Conservation (phyloP, 2,329 filamentous ascomycete species). For the Chalara sp. region DNA sequence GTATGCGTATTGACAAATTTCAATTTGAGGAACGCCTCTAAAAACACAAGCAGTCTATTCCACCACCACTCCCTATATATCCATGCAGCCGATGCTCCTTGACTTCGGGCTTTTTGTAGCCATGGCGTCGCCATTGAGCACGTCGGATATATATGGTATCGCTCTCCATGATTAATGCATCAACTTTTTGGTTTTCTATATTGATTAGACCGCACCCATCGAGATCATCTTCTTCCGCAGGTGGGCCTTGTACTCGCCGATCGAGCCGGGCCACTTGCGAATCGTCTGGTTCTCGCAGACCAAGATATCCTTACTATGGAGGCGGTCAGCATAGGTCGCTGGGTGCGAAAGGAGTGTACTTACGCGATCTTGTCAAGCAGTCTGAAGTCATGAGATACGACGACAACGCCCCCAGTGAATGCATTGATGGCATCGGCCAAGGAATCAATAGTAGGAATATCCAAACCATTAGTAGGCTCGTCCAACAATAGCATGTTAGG, state of each 20-base stretch:
- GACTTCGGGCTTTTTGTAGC: too few species aligned
- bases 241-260: constrained; percentile 96
- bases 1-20: too few species aligned
- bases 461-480: constrained; percentile 98
- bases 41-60: too few species aligned
- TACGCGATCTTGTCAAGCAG: constrained; percentile 92
- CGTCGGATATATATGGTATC: too few species aligned
- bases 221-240: constrained; percentile 98
- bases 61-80: too few species aligned
- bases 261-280: constrained; percentile 78
- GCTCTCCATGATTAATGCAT: neutral
- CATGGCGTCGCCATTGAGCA: too few species aligned
- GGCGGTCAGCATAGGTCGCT: too few species aligned
- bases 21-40: too few species aligned
- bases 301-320: constrained; percentile 79
- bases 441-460: constrained; percentile 97
- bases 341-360: neutral
- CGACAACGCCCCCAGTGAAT: constrained; percentile 88
- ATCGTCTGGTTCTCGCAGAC: constrained; percentile 98
- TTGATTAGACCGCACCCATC: constrained; percentile 68
- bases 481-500: constrained; percentile 98
- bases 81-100: too few species aligned
- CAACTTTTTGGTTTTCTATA: neutral
- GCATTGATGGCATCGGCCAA: constrained; percentile 96
- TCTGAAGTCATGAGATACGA: constrained; percentile 99